phyloP scores from a whole-genome alignment of 2,329 filamentous ascomycete species.

The Periconia digitata region DNA sequence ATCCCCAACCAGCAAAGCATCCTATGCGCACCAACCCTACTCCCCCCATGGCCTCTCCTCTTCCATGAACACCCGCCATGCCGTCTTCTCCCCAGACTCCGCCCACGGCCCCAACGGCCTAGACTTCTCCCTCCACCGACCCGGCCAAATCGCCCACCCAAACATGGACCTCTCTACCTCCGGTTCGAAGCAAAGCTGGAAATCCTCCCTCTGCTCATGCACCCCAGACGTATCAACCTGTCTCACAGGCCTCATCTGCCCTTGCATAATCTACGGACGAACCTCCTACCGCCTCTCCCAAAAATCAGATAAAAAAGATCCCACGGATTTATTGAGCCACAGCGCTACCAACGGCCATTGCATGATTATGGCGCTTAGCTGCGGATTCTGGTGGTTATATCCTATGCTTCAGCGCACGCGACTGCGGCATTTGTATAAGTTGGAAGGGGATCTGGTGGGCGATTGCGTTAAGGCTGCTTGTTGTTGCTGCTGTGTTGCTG shows the following conservation, averaged over 20 bases:
- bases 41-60: slow-evolving; percentile 34
- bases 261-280: slow-evolving; percentile 48
- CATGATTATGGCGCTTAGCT: slow-evolving; percentile 38
- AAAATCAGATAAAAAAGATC: slow-evolving; percentile 41
- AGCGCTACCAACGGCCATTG: slow-evolving; percentile 44
- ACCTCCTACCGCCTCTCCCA: slow-evolving; percentile 47
- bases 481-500: slow-evolving; percentile 46
- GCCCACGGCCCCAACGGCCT: slow-evolving; percentile 43
- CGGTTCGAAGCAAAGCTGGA: slow-evolving; percentile 28
- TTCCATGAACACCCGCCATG: slow-evolving; percentile 23
- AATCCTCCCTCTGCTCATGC: slow-evolving; percentile 36
- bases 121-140: slow-evolving; percentile 38
- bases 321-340: slow-evolving; percentile 44
- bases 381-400: slow-evolving; percentile 43
- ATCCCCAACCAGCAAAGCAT: slow-evolving; percentile 18
- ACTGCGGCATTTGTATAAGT: slow-evolving; percentile 48
- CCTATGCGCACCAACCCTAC: slow-evolving; percentile 29
- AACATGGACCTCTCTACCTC: slow-evolving; percentile 40
- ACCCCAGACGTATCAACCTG: slow-evolving; percentile 40
- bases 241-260: slow-evolving; percentile 44
- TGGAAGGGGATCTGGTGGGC: slow-evolving; percentile 38
- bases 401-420: slow-evolving; percentile 42
- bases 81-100: slow-evolving; percentile 41
- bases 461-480: slow-evolving; percentile 43
- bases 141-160: slow-evolving; percentile 45